Evolutionary conservation across 768 basidiomycete species (phyloP), one percentile per base, ranked within the genome.

Genomic region (Hericium erinaceus): DNA sequence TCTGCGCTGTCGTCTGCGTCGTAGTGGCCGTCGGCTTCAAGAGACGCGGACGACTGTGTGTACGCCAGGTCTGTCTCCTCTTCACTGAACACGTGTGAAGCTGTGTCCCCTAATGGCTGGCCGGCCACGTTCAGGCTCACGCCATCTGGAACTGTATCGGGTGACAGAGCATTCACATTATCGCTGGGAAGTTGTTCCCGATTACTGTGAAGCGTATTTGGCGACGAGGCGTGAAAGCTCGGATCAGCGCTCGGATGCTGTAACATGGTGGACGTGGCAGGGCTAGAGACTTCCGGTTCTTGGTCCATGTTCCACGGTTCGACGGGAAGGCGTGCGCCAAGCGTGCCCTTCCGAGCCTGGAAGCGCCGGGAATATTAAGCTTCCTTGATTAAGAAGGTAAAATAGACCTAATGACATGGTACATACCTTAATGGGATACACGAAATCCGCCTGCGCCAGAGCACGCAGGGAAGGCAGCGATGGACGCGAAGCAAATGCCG

Each of bases 391-490:
- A 57, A 49, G 50, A 20, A 28, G 54, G 52, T 16, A 8, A 56
- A 55, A 38, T n/a, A 5, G n/a, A 13, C 24, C 1, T 33, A 10
- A 24, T 24, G 15, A n/a, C 15, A 18, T 11, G 24, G 44, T 18
- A 57, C 57, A 51, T 58, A 77, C 77, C 70, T 75, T 74, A 61
- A 64, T 70, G 13, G 75, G 72, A 9, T 71, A 58, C 38, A 69
- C 59, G 13, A 73, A 61, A 54, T 73, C 68, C 59, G 70, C 67
- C 44, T 69, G 69, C 10, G 76, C 66, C 24, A 78, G 71, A 3
- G 72, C 66, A 55, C 70, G 64, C 39, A 78, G 61, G 0, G 77
- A 75, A 0, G 77, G 77, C 22, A 78, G 60, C 1, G 77, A 78
- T 3, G 77, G 77, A 33, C 73, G 71, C 1, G 71, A 52, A 0